Base-by-base conservation (phyloP, 805 yeast genomes). In the Candida hungchunana region DNA sequence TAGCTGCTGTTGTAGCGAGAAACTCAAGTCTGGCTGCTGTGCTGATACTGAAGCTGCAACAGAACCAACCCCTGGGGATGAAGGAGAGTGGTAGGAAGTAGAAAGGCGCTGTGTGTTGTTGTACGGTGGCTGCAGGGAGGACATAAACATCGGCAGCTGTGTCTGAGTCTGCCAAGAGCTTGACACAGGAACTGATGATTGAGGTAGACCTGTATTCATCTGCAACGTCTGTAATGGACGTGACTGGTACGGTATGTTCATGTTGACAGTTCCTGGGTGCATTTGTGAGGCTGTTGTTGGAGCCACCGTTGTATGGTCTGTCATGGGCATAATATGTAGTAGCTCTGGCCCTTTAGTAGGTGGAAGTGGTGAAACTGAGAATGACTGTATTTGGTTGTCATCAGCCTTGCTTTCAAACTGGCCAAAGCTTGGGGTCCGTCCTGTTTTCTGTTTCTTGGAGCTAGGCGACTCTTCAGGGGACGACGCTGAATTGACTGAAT, bases 1-100 rank as follows among this genome's bases (percentile, higher is more conserved):
- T 2, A 44, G 16, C 17, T 48, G 48, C 23, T 46, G 44, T 17
- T 36, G 43, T n/a, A 48, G 18, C 1, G 21, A 8, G 20, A 15
- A 29, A 28, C 23, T 24, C 26, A 35, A 17, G 20, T 31, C 42
- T 12, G 30, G 33, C 40, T 31, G 36, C 23, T 46, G 28, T 34
- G 42, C 19, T 33, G 48, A 20, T 27, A 41, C 32, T 16, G 37
- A 18, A 17, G 32, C 13, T 21, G 42, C 26, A 8, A 34, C 25
- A 23, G 43, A 27, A 26, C 40, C 29, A 30, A 46, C 15, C 26
- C 18, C 21, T 26, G 31, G 32, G 24, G 23, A 27, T 26, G 36
- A 27, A 16, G 29, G 17, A n/a, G 25, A 25, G 16, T 9, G 9
- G 12, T 21, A 21, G 24, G 24, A 9, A 21, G n/a, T n/a, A n/a